Conservation (phyloP, 163 green algal genomes). For the Scenedesmus sp. region DNA sequence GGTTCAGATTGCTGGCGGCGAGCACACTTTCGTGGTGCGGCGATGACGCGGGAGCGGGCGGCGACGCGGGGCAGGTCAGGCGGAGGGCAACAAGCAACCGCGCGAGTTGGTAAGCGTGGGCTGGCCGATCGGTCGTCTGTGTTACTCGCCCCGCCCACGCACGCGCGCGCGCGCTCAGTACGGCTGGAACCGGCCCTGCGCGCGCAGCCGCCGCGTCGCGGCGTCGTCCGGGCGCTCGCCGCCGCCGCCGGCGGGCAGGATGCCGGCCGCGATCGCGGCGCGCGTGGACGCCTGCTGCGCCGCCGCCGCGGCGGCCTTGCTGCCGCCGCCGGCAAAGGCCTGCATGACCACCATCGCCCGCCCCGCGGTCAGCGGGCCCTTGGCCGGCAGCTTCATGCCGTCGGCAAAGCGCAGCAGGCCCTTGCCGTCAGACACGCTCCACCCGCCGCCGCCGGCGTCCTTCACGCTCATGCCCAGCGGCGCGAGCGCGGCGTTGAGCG, state of each 20-base stretch:
- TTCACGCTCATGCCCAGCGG: slow-evolving; percentile 26
- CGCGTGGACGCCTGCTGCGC: slow-evolving; percentile 28
- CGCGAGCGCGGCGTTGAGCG: slow-evolving; percentile 4
- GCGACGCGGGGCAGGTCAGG: too few species aligned
- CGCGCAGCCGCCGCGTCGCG: slow-evolving; percentile 9
- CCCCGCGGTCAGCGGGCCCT: slow-evolving; percentile 18
- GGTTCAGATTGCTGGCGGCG: too few species aligned
- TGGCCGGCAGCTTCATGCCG: slow-evolving; percentile 20
- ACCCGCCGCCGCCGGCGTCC: background rate
- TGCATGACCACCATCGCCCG: slow-evolving; percentile 38
- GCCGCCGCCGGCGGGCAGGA: slow-evolving; percentile 8
- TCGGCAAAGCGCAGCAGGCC: slow-evolving; percentile 22
- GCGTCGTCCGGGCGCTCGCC: slow-evolving; percentile 9
- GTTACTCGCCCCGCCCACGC: too few species aligned
- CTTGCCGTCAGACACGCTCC: slow-evolving; percentile 34
- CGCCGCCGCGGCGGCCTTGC: slow-evolving; percentile 25
- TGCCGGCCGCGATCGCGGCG: slow-evolving; percentile 33
- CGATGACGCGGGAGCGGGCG: too few species aligned
- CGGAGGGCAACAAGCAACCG: too few species aligned
- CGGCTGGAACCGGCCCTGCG: slow-evolving; percentile 20
- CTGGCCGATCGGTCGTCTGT: too few species aligned
- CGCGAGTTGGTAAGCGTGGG: too few species aligned
- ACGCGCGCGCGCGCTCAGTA: slow-evolving; percentile 20
- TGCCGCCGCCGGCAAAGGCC: background rate
- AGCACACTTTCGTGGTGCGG: too few species aligned